A percentile compares a stretch with the other conserved stretches of the same genome.
Conservation (phyloP, 805 yeast species). For the Nakazawaea ambrosiae region DNA sequence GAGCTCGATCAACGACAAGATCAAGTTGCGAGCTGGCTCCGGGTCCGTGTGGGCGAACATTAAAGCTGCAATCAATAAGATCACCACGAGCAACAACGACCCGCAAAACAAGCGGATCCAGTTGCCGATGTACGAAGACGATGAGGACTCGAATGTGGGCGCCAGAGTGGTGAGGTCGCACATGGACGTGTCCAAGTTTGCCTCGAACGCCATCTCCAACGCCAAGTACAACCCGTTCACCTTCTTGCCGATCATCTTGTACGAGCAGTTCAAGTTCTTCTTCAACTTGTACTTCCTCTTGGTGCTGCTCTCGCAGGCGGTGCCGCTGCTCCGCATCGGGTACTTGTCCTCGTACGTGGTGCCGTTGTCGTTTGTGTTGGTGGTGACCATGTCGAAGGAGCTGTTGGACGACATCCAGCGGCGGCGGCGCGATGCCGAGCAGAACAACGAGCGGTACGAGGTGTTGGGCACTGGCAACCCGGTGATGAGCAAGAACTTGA, state of each 20-base stretch:
- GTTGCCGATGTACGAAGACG: slow-evolving; percentile 19
- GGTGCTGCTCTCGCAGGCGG: slow-evolving; percentile 89
- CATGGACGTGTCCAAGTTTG: slow-evolving; percentile 24
- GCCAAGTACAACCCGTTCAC: slow-evolving; percentile 89
- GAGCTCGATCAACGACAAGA: not conserved
- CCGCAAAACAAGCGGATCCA: slow-evolving; percentile 19
- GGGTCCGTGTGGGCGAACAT: not conserved
- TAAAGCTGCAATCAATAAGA: not conserved
- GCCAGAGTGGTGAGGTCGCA: slow-evolving; percentile 36
- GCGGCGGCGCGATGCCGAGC: slow-evolving; percentile 82
- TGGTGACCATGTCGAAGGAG: slow-evolving; percentile 93
- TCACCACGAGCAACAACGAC: slow-evolving; percentile 11
- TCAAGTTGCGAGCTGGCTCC: not conserved
- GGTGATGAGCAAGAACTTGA: slow-evolving; percentile 54
- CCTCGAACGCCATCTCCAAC: slow-evolving; percentile 82
- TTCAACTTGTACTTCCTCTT: slow-evolving; percentile 86
- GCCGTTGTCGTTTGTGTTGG: slow-evolving; percentile 86
- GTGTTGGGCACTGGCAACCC: slow-evolving; percentile 41
- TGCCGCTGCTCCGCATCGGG: slow-evolving; percentile 88
- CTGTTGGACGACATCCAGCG: slow-evolving; percentile 92
- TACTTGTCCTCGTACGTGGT: slow-evolving; percentile 88
- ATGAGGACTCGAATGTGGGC: not conserved
- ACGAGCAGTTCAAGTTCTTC: slow-evolving; percentile 95
- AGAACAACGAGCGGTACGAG: slow-evolving; percentile 77
- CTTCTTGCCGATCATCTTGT: slow-evolving; percentile 81